Percentiles rank a stretch among this genome's conserved stretches.
phyloP scores from a whole-genome alignment of 2,329 filamentous ascomycete species.

The Raffaelea arxii region DNA sequence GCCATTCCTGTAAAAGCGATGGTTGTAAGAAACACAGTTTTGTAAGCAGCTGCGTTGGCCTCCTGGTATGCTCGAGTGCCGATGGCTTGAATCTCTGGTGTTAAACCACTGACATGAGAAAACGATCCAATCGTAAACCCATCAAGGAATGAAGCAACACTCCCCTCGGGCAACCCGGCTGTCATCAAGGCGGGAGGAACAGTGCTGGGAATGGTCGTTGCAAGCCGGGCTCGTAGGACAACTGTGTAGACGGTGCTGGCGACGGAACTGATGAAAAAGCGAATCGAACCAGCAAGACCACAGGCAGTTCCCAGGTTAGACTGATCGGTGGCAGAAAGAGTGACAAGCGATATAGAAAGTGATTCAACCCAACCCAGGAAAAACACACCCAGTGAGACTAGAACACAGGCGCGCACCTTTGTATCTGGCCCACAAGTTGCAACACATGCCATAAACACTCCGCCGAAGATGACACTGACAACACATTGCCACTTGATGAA shows the following conservation, averaged over 20 bases:
- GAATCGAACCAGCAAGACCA: conserved; percentile 23
- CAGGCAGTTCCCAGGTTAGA: conserved; percentile 23
- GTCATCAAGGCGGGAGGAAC: conserved; percentile 23
- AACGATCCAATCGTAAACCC: neutral
- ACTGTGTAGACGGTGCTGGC: conserved; percentile 20
- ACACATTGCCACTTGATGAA: neutral
- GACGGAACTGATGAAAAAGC: conserved; percentile 12
- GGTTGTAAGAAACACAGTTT: conserved; percentile 24
- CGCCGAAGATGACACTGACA: neutral
- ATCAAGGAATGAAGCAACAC: conserved; percentile 2
- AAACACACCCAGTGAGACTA: conserved; percentile 21
- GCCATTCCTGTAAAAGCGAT: conserved; percentile 24
- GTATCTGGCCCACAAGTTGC: neutral
- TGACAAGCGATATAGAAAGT: conserved; percentile 22
- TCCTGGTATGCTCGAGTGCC: conserved; percentile 21
- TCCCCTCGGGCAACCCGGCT: conserved; percentile 18
- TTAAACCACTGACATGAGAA: conserved; percentile 19
- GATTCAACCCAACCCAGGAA: conserved; percentile 25
- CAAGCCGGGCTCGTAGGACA: conserved; percentile 23
- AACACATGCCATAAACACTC: neutral
- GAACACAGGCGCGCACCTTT: conserved; percentile 10
- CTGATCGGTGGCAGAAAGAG: conserved; percentile 22
- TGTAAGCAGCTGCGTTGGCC: conserved; percentile 24
- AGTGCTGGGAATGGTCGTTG: conserved; percentile 18
- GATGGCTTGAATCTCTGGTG: conserved; percentile 18